phyloP scores from a whole-genome alignment of 768 basidiomycete species.

The Boletellus emodensis region DNA sequence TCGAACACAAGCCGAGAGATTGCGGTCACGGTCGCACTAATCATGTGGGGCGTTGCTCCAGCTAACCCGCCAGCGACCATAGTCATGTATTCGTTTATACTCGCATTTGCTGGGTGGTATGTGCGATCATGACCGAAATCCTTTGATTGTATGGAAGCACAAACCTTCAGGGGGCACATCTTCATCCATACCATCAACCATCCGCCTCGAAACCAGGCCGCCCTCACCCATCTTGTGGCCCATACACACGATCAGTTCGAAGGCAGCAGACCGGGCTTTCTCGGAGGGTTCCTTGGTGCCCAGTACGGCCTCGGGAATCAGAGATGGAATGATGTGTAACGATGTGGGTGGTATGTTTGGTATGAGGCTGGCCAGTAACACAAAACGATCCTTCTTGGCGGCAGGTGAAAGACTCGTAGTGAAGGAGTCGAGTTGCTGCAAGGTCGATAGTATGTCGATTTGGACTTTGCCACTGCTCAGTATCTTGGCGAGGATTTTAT shows the following conservation, averaged over 20 bases:
- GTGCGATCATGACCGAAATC: slow-evolving; percentile 5
- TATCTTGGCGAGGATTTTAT: slow-evolving; percentile 78
- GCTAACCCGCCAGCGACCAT: slow-evolving; percentile 96
- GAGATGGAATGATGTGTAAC: slow-evolving; percentile 79
- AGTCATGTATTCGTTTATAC: slow-evolving; percentile 87
- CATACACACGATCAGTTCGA: slow-evolving; percentile 88
- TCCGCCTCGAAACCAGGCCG: slow-evolving; percentile 71
- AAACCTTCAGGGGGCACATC: slow-evolving; percentile 46
- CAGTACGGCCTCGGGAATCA: slow-evolving; percentile 91
- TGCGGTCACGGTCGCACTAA: slow-evolving; percentile 93
- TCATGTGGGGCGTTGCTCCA: slow-evolving; percentile 94
- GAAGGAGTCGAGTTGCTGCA: slow-evolving; percentile 63
- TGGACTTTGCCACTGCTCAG: slow-evolving; percentile 59
- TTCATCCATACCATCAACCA: slow-evolving; percentile 83
- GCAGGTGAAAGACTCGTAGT: slow-evolving; percentile 68
- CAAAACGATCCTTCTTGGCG: slow-evolving; percentile 92
- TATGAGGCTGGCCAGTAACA: slow-evolving; percentile 67
- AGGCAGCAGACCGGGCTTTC: slow-evolving; percentile 83
- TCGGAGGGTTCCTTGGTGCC: slow-evolving; percentile 97
- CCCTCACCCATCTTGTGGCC: slow-evolving; percentile 87
- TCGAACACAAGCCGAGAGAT: slow-evolving; percentile 93
- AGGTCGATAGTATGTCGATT: slow-evolving; percentile 51
- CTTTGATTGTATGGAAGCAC: slow-evolving; percentile 1
- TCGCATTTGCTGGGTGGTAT: slow-evolving; percentile 54
- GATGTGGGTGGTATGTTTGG: slow-evolving; percentile 61